A percentile compares a stretch with the other conserved stretches of the same genome.
phyloP scores from a whole-genome alignment of 495 filamentous ascomycete species.

The Ascodesmis nigricans region DNA sequence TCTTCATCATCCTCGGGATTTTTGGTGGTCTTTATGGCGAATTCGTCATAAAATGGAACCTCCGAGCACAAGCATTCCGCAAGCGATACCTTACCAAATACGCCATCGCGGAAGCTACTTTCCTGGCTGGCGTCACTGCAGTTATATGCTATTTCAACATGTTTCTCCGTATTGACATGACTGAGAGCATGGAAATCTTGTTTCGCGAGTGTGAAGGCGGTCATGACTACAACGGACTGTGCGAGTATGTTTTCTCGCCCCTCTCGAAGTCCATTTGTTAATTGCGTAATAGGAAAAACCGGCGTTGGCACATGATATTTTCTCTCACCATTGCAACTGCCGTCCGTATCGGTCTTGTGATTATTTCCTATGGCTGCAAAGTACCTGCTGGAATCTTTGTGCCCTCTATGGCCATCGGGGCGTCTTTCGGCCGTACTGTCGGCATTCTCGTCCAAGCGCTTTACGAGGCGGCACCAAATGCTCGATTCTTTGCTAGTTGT shows the following conservation, averaged over 20 bases:
- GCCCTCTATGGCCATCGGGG: conserved; percentile 92
- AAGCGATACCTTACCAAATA: conserved; percentile 81
- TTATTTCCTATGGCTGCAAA: conserved; percentile 95
- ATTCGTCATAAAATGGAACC: conserved; percentile 96
- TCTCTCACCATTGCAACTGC: conserved; percentile 64
- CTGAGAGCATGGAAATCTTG: conserved; percentile 94
- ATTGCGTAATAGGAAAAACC: conserved; percentile 6
- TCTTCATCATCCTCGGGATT: conserved; percentile 75
- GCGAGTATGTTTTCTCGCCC: conserved; percentile 32
- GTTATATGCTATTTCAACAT: conserved; percentile 89
- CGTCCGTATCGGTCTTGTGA: conserved; percentile 63
- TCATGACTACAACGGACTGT: conserved; percentile 79
- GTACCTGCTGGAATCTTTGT: conserved; percentile 96
- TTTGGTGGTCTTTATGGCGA: conserved; percentile 94
- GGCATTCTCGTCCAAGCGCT: conserved; percentile 83
- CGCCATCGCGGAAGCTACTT: conserved; percentile 67
- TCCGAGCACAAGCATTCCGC: conserved; percentile 72
- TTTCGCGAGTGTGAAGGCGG: conserved; percentile 75
- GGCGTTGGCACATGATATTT: conserved; percentile 57
- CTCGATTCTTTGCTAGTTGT: conserved; percentile 68
- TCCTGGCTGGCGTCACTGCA: conserved; percentile 65
- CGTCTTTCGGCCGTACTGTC: conserved; percentile 80
- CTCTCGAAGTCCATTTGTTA: too few species aligned
- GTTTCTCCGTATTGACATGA: conserved; percentile 95
- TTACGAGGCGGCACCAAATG: conserved; percentile 59